Evolutionary conservation across 495 filamentous ascomycete genomes (phyloP).

Genomic region (Cercophora samala): DNA sequence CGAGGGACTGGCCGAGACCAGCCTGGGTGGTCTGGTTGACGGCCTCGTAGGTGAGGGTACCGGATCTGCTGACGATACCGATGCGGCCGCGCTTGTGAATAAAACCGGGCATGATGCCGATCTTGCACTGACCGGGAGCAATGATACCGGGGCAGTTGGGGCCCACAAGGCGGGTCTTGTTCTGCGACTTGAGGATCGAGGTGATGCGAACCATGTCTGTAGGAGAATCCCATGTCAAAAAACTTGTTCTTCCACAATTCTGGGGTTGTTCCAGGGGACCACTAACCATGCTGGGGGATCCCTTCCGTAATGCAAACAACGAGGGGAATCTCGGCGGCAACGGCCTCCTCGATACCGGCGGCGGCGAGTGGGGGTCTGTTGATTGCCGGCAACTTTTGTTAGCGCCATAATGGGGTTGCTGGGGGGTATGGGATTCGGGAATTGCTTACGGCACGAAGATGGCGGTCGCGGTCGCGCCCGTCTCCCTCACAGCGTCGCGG

Average conservation of each 20-base stretch:
- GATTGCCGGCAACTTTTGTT: background rate
- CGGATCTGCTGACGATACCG: constrained; percentile 96
- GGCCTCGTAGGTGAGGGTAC: constrained; percentile 98
- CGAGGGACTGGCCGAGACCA: constrained; percentile 94
- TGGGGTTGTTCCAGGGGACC: background rate
- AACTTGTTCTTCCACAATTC: background rate
- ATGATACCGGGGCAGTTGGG: constrained; percentile 99
- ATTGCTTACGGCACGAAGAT: constrained; percentile 89
- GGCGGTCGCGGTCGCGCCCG: constrained; percentile 84
- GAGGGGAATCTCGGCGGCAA: constrained; percentile 85
- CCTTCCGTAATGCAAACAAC: constrained; percentile 98
- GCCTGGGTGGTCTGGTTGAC: constrained; percentile 99
- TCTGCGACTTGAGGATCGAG: constrained; percentile 94
- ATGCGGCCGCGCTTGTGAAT: constrained; percentile 99
- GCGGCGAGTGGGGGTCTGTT: constrained; percentile 86
- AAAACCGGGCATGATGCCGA: constrained; percentile 99
- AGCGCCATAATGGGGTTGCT: constrained; percentile 2
- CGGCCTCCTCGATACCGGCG: constrained; percentile 92
- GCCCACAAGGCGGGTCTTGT: constrained; percentile 92
- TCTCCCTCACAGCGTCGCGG: constrained; percentile 82
- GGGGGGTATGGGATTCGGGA: background rate
- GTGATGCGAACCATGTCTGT: constrained; percentile 99
- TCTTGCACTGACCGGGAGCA: constrained; percentile 97
- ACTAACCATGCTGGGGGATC: constrained; percentile 89
- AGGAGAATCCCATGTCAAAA: constrained; percentile 17